Conservation (phyloP, 2,329 filamentous ascomycete genomes). For the Septoria linicola region DNA sequence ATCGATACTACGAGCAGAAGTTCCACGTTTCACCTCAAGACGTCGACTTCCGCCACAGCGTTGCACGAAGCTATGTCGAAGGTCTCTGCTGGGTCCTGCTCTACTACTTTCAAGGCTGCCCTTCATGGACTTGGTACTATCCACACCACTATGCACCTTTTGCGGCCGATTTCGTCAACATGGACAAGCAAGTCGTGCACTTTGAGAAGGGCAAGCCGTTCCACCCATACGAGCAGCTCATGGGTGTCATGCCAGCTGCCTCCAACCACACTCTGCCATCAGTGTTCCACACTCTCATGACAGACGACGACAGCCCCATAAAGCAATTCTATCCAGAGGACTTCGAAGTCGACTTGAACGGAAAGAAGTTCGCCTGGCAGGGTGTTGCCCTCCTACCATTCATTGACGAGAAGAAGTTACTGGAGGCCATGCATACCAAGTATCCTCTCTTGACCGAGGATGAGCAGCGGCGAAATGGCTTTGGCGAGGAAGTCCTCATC, state of each 20-base stretch:
- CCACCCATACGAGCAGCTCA: slow-evolving; percentile 91
- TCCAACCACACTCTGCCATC: slow-evolving; percentile 88
- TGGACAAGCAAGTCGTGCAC: slow-evolving; percentile 72
- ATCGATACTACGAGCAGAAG: slow-evolving; percentile 96
- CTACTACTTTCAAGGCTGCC: slow-evolving; percentile 98
- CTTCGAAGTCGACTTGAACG: slow-evolving; percentile 90
- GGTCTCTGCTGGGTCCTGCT: slow-evolving; percentile 91
- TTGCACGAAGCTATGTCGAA: slow-evolving; percentile 89
- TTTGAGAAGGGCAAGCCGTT: slow-evolving; percentile 87
- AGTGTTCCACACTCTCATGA: slow-evolving; percentile 89
- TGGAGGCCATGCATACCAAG: slow-evolving; percentile 77
- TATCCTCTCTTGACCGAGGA: slow-evolving; percentile 77
- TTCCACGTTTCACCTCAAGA: slow-evolving; percentile 82
- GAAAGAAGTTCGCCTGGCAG: slow-evolving; percentile 98
- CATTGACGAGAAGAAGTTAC: slow-evolving; percentile 85
- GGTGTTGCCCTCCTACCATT: slow-evolving; percentile 91
- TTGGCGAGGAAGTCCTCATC: slow-evolving; percentile 78
- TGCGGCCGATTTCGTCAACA: slow-evolving; percentile 85
- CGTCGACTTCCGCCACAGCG: slow-evolving; percentile 80
- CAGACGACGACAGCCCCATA: slow-evolving; percentile 80
- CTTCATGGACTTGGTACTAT: slow-evolving; percentile 99
- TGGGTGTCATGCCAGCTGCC: slow-evolving; percentile 93
- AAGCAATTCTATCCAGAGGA: slow-evolving; percentile 97
- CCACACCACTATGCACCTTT: slow-evolving; percentile 98
- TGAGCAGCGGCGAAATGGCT: slow-evolving; percentile 73